A percentile compares a stretch with the other conserved stretches of the same genome.
phyloP scores from a whole-genome alignment of 1,284 basidiomycete species.

The Pascua guehoae region DNA sequence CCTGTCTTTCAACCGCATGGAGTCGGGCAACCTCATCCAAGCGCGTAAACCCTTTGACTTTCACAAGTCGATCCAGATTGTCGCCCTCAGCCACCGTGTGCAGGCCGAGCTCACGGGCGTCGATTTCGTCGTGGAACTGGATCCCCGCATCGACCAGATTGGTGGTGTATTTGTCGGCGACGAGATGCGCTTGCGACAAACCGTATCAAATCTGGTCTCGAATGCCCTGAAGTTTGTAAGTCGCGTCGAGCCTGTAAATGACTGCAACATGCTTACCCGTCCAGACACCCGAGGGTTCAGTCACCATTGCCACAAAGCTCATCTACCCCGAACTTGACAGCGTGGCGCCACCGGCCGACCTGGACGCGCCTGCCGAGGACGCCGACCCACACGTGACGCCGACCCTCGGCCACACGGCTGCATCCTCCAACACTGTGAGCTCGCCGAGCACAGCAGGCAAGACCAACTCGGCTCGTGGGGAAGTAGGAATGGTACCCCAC shows the following conservation, averaged over 20 bases:
- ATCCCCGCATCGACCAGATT: slow-evolving; percentile 68
- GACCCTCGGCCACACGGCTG: too few relatives aligned
- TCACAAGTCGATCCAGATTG: slow-evolving; percentile 74
- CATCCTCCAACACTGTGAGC: too few relatives aligned
- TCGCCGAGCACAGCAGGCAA: too few relatives aligned
- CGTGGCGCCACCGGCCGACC: neutral
- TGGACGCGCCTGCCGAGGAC: neutral
- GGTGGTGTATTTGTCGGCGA: slow-evolving; percentile 53
- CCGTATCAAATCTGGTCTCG: slow-evolving; percentile 55
- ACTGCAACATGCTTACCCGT: neutral
- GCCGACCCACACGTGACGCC: neutral
- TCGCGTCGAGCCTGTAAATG: neutral
- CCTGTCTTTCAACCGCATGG: slow-evolving; percentile 55
- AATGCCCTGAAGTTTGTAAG: slow-evolving; percentile 57
- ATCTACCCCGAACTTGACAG: slow-evolving; percentile 27
- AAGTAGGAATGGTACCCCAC: too few relatives aligned
- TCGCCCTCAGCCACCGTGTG: slow-evolving; percentile 70
- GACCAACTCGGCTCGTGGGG: too few relatives aligned
- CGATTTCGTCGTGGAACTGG: slow-evolving; percentile 65
- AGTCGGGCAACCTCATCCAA: slow-evolving; percentile 45
- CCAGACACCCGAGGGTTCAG: slow-evolving; percentile 59
- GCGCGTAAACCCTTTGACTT: slow-evolving; percentile 67
- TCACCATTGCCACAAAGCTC: slow-evolving; percentile 45
- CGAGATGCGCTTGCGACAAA: slow-evolving; percentile 68
- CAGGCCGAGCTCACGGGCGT: slow-evolving; percentile 69